Evolutionary conservation across 2,329 filamentous ascomycete genomes (phyloP).

Genomic region (Sporothrix humicola): DNA sequence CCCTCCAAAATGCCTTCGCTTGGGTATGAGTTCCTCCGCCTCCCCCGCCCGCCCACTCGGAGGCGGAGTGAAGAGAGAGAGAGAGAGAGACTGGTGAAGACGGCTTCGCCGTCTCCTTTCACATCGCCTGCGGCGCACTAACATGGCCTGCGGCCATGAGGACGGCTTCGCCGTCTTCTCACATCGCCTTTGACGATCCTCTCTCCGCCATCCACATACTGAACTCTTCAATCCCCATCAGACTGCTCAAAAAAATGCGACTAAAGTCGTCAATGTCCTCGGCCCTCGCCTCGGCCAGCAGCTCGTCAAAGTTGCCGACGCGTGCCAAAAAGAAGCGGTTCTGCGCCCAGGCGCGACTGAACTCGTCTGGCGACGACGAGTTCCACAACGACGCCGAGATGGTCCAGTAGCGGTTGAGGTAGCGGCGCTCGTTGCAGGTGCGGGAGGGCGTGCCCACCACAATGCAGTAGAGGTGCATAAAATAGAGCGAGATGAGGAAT

Average conservation of each 20-base stretch:
- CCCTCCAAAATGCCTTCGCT: no score
- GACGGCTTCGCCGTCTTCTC: background rate
- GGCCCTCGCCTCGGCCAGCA: slow-evolving; percentile 33
- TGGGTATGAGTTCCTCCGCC: no score
- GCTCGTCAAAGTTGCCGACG: slow-evolving; percentile 37
- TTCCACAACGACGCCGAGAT: slow-evolving; percentile 49
- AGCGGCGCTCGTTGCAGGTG: slow-evolving; percentile 43
- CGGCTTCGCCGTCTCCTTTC: background rate
- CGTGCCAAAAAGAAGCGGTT: slow-evolving; percentile 46
- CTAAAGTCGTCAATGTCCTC: slow-evolving; percentile 40
- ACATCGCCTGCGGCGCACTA: no score
- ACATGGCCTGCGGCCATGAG: no score
- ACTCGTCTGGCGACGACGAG: slow-evolving; percentile 46
- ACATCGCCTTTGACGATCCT: background rate
- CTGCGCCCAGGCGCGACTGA: slow-evolving; percentile 48
- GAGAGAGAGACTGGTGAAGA: no score
- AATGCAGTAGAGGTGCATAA: slow-evolving; percentile 49
- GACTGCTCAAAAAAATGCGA: slow-evolving; percentile 38
- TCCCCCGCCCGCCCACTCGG: no score
- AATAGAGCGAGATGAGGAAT: slow-evolving; percentile 55
- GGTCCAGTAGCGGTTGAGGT: slow-evolving; percentile 49
- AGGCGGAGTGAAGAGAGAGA: no score
- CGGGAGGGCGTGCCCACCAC: slow-evolving; percentile 42
- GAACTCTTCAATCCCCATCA: slow-evolving; percentile 39
- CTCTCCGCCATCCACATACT: slow-evolving; percentile 36